Percentiles rank a stretch among this genome's conserved stretches.
Conservation (phyloP, 768 basidiomycete genomes). For the Glaciozyma antarctica region DNA sequence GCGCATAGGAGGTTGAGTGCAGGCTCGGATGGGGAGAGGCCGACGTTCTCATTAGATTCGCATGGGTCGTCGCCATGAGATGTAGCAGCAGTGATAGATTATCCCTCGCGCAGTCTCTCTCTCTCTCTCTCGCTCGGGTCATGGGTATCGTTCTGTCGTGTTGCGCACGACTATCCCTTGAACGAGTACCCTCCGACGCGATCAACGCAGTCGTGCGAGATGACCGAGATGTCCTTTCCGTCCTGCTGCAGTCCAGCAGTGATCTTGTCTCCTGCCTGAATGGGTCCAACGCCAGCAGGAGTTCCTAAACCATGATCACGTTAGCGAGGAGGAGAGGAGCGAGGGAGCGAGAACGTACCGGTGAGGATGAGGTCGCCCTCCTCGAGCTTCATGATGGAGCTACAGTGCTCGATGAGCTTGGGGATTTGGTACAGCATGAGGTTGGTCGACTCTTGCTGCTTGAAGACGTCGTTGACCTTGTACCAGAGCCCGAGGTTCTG, state of each 20-base stretch:
- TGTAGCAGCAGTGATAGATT: too few species aligned
- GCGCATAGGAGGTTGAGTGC: neutral
- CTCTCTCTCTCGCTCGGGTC: too few species aligned
- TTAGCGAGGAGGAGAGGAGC: neutral
- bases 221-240: conserved; percentile 50
- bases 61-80: too few species aligned
- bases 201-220: conserved; percentile 57
- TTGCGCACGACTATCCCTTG: neutral
- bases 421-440: conserved; percentile 94
- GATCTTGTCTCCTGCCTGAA: conserved; percentile 66
- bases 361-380: conserved; percentile 44
- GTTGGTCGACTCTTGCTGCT: conserved; percentile 72
- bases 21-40: neutral
- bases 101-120: too few species aligned
- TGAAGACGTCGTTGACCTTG: conserved; percentile 71
- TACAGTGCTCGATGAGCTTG: conserved; percentile 74
- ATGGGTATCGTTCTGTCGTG: too few species aligned
- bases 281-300: conserved; percentile 76
- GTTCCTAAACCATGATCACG: conserved; percentile 50
- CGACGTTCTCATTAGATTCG: neutral
- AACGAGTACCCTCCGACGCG: conserved; percentile 65
- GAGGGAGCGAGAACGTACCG: conserved; percentile 9
- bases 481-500: conserved; percentile 67
- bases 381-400: conserved; percentile 91
- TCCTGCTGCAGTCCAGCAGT: conserved; percentile 59